Evolutionary conservation across 352 stramenopile species (phyloP).

Genomic region (Globisporangium polare): DNA sequence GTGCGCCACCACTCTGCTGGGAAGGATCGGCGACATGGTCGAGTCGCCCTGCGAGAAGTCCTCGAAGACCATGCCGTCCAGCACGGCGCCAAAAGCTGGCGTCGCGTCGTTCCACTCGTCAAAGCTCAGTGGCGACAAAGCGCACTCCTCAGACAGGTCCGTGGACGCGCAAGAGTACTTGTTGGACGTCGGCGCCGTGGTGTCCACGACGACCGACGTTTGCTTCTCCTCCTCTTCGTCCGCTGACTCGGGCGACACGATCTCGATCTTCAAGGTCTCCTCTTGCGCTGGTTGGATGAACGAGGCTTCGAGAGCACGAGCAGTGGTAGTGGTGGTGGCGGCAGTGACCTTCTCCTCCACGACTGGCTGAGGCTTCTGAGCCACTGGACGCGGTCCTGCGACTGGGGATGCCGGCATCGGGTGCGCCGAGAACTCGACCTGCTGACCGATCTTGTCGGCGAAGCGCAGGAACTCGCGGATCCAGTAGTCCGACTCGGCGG

Average conservation of each 20-base stretch:
- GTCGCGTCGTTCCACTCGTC: constrained; percentile 56
- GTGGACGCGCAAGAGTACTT: constrained; percentile 8
- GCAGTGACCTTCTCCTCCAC: too few relatives aligned
- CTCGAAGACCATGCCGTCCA: constrained; percentile 40
- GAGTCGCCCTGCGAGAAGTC: constrained; percentile 39
- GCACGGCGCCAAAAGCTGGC: constrained; percentile 29
- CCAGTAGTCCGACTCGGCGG: constrained; percentile 69
- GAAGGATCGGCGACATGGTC: constrained; percentile 15
- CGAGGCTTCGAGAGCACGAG: neutral
- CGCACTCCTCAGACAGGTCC: constrained; percentile 11
- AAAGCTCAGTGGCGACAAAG: constrained; percentile 52
- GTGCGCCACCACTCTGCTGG: neutral
- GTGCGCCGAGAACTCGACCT: constrained; percentile 30
- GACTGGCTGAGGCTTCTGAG: neutral
- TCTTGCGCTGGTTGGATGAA: neutral
- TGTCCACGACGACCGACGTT: constrained; percentile 1
- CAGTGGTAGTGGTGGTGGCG: neutral
- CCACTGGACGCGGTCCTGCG: constrained; percentile 8
- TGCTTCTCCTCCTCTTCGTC: neutral
- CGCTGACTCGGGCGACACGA: neutral
- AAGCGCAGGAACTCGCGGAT: constrained; percentile 66
- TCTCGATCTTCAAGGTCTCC: neutral
- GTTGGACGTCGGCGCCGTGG: constrained; percentile 25
- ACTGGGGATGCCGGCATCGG: constrained; percentile 18
- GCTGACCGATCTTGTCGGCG: constrained; percentile 56